phyloP scores from a whole-genome alignment of 176 grass and related monocot species.

The Hyparrhenia diplandra region DNA sequence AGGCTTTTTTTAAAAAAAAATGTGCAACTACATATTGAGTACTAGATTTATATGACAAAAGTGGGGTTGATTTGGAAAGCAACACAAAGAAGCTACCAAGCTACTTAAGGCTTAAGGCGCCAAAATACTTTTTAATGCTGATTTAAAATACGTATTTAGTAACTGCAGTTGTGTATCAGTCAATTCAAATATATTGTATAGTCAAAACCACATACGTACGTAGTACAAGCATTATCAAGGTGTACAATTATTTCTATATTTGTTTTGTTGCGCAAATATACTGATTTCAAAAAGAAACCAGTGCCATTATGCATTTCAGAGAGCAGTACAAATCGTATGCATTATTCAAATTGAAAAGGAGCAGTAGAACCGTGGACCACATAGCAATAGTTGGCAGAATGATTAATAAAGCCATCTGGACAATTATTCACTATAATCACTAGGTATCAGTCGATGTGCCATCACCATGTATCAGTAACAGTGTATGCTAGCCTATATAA shows the following conservation, averaged over 20 bases:
- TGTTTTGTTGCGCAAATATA: background rate
- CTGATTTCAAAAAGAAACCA: background rate
- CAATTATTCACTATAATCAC: background rate
- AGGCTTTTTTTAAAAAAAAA: background rate
- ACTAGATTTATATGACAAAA: background rate
- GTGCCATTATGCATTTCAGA: background rate
- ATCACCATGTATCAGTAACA: background rate
- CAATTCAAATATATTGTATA: no score
- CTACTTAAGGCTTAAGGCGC: background rate
- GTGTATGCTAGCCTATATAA: no score
- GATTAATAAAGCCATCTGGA: background rate
- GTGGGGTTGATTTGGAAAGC: no score
- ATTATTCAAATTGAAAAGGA: conserved; percentile 4
- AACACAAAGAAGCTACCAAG: background rate
- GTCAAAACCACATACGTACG: no score
- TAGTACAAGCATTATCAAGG: no score
- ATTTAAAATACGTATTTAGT: background rate
- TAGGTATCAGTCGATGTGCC: background rate
- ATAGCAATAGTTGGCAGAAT: background rate
- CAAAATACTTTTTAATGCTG: background rate
- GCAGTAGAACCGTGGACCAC: background rate
- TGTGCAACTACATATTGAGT: background rate
- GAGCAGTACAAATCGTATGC: no score
- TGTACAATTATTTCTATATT: background rate
- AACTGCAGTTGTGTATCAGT: background rate